These are phyloP conservation scores for Suillus decipiens DNA, from an alignment of 768 basidiomycete genomes.

Conservation along the genomic window DNA sequence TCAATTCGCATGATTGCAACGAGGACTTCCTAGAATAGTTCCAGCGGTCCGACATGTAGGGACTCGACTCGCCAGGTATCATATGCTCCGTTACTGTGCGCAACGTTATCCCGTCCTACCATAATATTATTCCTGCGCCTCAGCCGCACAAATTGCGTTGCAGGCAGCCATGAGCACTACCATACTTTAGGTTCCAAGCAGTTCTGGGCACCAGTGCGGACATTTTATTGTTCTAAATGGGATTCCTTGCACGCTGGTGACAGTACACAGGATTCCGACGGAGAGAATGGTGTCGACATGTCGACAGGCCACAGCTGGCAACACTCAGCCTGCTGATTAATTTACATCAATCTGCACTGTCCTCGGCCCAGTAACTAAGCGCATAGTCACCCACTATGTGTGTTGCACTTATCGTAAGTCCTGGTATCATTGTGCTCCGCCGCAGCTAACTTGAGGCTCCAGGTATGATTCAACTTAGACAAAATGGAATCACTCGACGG, in stretches of 20 bases:
- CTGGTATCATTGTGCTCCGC: background rate
- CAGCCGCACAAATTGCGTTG: background rate
- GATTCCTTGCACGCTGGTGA: background rate
- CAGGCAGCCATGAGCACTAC: background rate
- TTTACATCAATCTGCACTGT: background rate
- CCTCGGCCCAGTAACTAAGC: background rate
- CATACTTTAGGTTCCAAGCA: background rate
- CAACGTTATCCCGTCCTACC: background rate
- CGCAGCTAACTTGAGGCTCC: background rate
- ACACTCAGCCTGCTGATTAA: background rate
- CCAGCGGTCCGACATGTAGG: background rate
- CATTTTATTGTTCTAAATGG: background rate
- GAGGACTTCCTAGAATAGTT: slow-evolving; percentile 4
- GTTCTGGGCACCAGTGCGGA: background rate
- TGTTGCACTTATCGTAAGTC: background rate
- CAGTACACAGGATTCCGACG: slow-evolving; percentile 1
- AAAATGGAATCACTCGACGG: background rate
- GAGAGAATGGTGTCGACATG: background rate
- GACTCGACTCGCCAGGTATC: background rate
- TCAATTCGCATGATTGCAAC: slow-evolving; percentile 6
- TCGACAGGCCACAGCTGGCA: background rate
- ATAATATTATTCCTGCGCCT: background rate
- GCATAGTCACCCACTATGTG: background rate
- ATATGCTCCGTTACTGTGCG: background rate
- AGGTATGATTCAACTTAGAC: background rate